Evolutionary conservation across 768 basidiomycete genomes (phyloP).

Genomic region (Leccinum olivaceopallidum): DNA sequence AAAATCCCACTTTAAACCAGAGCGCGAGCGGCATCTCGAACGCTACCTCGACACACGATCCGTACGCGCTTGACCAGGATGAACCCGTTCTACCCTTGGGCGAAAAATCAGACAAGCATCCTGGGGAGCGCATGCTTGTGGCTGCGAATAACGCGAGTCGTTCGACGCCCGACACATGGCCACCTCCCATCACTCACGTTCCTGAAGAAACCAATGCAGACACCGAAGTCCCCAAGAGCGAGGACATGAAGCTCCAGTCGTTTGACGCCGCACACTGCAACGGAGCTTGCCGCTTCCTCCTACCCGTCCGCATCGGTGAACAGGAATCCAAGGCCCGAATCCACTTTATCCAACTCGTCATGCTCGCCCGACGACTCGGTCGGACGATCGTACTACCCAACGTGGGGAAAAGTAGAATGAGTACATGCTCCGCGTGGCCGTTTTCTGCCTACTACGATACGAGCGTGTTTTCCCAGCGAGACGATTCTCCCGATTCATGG

Average conservation of each 20-base stretch:
- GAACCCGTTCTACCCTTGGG: no score
- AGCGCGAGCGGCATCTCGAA: not conserved
- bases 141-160: not conserved
- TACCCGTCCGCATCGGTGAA: conserved; percentile 52
- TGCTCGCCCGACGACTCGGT: conserved; percentile 49
- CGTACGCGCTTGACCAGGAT: not conserved
- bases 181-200: conserved; percentile 32
- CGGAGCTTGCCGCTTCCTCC: conserved; percentile 44
- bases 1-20: not conserved
- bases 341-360: conserved; percentile 45
- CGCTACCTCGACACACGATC: not conserved
- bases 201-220: no score
- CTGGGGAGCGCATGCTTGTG: not conserved
- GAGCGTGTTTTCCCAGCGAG: conserved; percentile 13
- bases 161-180: conserved; percentile 22
- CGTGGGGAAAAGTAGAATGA: conserved; percentile 47
- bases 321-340: conserved; percentile 60
- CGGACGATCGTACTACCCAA: conserved; percentile 55
- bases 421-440: conserved; percentile 48
- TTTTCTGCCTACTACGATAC: conserved; percentile 54
- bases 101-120: not conserved
- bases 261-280: conserved; percentile 28
- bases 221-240: not conserved
- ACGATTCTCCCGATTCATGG: not conserved
- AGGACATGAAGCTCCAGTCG: not conserved